phyloP scores from a whole-genome alignment of 768 basidiomycete genomes.

The Rhizopogon vulgaris region DNA sequence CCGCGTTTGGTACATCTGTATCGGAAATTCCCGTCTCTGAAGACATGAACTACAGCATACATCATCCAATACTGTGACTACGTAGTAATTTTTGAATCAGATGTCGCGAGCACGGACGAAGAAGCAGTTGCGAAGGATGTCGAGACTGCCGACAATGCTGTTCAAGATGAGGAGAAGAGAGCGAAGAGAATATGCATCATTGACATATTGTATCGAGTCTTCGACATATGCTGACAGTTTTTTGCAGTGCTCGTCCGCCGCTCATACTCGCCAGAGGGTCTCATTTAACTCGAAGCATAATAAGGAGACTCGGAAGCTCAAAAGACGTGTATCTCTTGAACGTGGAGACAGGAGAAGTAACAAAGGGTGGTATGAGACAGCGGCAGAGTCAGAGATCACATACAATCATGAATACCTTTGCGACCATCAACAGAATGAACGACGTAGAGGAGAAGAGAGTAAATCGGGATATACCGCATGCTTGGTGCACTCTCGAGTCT shows the following conservation, averaged over 20 bases:
- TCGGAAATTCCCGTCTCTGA: too few relatives aligned
- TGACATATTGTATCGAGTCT: too few relatives aligned
- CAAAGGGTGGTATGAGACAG: slow-evolving; percentile 29
- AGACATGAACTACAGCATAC: too few relatives aligned
- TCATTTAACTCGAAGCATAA: slow-evolving; percentile 49
- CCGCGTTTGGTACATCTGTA: too few relatives aligned
- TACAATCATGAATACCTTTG: slow-evolving; percentile 67
- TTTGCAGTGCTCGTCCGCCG: slow-evolving; percentile 51
- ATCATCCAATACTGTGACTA: too few relatives aligned
- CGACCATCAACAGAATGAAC: slow-evolving; percentile 58
- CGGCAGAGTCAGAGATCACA: slow-evolving; percentile 62
- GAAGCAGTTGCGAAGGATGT: slow-evolving; percentile 45
- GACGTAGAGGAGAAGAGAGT: slow-evolving; percentile 61
- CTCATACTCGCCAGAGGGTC: slow-evolving; percentile 58
- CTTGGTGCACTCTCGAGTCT: background rate
- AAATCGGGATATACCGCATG: background rate
- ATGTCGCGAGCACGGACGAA: slow-evolving; percentile 83
- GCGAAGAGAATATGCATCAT: slow-evolving; percentile 18
- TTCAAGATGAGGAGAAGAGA: slow-evolving; percentile 54
- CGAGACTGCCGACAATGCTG: slow-evolving; percentile 49
- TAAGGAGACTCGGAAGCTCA: slow-evolving; percentile 20
- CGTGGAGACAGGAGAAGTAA: slow-evolving; percentile 55
- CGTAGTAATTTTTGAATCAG: slow-evolving; percentile 64
- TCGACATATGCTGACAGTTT: background rate
- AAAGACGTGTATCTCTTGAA: slow-evolving; percentile 53